These are phyloP conservation scores for Pestalotiopsis sp. DNA, from an alignment of 2,329 filamentous ascomycete genomes.

Conservation along the genomic window DNA sequence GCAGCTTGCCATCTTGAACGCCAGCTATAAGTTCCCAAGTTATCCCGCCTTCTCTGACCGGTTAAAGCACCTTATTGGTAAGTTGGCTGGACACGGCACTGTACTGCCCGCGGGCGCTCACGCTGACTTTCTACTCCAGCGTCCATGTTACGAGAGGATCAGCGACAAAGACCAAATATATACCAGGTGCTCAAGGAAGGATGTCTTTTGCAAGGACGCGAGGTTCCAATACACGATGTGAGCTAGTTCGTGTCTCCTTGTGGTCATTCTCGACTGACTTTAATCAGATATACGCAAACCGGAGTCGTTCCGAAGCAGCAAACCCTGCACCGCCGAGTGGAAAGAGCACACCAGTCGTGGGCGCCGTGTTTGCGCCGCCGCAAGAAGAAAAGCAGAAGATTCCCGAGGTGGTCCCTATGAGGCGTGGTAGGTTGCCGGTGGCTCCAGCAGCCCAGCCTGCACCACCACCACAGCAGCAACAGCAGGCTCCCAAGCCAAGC, in stretches of 20 bases:
- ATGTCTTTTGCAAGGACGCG: conserved; percentile 85
- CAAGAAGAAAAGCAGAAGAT: conserved; percentile 72
- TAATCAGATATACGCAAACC: conserved; percentile 70
- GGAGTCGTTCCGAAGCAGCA: conserved; percentile 66
- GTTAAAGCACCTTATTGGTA: conserved; percentile 88
- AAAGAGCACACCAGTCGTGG: conserved; percentile 65
- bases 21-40: conserved; percentile 87
- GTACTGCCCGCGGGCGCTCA: conserved; percentile 1
- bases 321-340: conserved; percentile 51
- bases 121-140: conserved; percentile 50
- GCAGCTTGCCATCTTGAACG: conserved; percentile 95
- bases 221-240: conserved; percentile 88
- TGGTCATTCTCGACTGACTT: conserved; percentile 14
- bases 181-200: conserved; percentile 89
- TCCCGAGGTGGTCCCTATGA: conserved; percentile 92
- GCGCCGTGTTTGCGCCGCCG: conserved; percentile 80
- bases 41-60: conserved; percentile 90
- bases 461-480: conserved; percentile 7
- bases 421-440: conserved; percentile 78
- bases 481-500: conserved; percentile 53
- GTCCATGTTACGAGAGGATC: conserved; percentile 88
- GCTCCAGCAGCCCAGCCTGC: conserved; percentile 37
- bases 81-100: conserved; percentile 28
- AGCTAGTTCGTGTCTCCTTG: conserved; percentile 33
- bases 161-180: conserved; percentile 81